phyloP scores from a whole-genome alignment of 2,329 filamentous ascomycete genomes.

The Scytalidium sp. region DNA sequence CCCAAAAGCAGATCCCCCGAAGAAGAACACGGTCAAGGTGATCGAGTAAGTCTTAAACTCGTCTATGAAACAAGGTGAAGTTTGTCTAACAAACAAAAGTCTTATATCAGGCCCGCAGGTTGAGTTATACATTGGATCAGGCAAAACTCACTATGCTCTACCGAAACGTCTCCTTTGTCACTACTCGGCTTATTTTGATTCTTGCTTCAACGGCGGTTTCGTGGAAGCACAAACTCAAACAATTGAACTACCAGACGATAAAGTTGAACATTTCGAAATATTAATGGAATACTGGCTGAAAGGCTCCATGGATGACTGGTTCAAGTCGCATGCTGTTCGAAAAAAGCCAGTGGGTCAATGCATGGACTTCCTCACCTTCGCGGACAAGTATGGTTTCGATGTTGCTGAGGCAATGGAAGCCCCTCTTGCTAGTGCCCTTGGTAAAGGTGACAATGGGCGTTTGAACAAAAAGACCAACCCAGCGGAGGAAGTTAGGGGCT shows the following conservation, averaged over 20 bases:
- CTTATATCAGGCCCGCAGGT: conserved; percentile 8
- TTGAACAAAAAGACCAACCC: background rate
- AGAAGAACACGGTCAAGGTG: background rate
- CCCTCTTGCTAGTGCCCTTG: background rate
- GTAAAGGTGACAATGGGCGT: background rate
- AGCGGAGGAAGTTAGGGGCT: background rate
- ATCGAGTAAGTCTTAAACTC: background rate
- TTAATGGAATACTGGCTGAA: conserved; percentile 9
- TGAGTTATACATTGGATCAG: conserved; percentile 10
- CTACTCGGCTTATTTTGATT: conserved; percentile 12
- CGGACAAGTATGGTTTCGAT: conserved; percentile 7
- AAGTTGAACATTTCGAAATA: conserved; percentile 7
- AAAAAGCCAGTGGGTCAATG: conserved; percentile 1
- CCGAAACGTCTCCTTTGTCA: conserved; percentile 12
- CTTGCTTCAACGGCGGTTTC: conserved; percentile 11
- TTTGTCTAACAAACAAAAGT: background rate
- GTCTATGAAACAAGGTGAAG: background rate
- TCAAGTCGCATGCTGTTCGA: background rate
- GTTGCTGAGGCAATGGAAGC: background rate
- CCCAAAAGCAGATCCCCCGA: background rate
- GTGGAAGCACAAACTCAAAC: conserved; percentile 7
- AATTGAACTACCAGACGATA: conserved; percentile 9
- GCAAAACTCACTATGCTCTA: conserved; percentile 10
- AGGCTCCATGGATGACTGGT: background rate
- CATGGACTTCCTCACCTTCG: conserved; percentile 4